These are phyloP conservation scores for Russula griseocarnosa DNA, from an alignment of 768 basidiomycete species.

Conservation along the genomic window DNA sequence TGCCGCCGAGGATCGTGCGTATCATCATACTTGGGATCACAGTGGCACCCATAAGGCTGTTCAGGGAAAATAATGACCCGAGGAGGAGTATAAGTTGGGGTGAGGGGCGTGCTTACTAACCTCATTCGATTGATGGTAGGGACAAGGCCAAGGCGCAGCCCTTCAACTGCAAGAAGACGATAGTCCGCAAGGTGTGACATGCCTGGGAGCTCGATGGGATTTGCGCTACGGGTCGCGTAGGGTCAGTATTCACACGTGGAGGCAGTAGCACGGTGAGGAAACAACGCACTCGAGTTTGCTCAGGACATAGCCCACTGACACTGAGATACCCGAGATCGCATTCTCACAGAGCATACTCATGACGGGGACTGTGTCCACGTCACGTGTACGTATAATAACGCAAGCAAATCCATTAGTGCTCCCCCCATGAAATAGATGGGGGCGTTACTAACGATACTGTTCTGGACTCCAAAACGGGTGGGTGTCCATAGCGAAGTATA, in stretches of 20 bases:
- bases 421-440: neutral
- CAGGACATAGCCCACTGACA: constrained; percentile 65
- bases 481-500: constrained; percentile 71
- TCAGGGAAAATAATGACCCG: neutral
- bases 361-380: constrained; percentile 58
- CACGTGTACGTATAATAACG: neutral
- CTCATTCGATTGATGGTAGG: constrained; percentile 88
- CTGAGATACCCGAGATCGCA: constrained; percentile 71
- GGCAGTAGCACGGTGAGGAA: neutral
- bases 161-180: constrained; percentile 70
- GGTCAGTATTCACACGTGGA: neutral
- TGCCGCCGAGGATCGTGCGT: constrained; percentile 83
- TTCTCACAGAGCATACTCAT: constrained; percentile 84
- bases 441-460: constrained; percentile 57
- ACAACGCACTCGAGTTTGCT: constrained; percentile 65
- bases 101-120: constrained; percentile 35
- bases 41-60: constrained; percentile 69
- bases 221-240: constrained; percentile 49
- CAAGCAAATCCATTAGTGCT: neutral
- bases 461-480: constrained; percentile 80
- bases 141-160: constrained; percentile 71
- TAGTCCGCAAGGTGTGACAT: constrained; percentile 83
- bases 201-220: constrained; percentile 79
- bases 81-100: neutral
- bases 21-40: constrained; percentile 92